Conservation (phyloP, 495 filamentous ascomycete genomes). For the Astrothelium subdiscretum region DNA sequence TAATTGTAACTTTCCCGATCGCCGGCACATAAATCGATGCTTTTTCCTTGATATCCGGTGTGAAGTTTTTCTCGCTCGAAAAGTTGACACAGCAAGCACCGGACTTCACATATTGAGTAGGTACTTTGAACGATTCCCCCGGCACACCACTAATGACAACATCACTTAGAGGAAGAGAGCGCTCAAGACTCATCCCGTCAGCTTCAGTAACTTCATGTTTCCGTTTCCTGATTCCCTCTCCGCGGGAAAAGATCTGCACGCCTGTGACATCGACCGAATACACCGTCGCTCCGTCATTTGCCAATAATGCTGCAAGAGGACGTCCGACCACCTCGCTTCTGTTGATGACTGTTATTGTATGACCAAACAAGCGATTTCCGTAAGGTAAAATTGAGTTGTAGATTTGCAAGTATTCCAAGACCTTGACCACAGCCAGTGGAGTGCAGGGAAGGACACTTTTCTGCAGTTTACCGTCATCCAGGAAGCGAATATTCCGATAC, state of each 20-base stretch:
- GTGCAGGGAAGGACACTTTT: slow-evolving; percentile 95
- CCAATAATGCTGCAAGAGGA: slow-evolving; percentile 85
- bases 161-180: slow-evolving; percentile 76
- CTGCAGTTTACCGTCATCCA: slow-evolving; percentile 66
- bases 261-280: slow-evolving; percentile 89
- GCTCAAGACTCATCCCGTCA: slow-evolving; percentile 59
- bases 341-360: slow-evolving; percentile 90
- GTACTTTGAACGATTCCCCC: slow-evolving; percentile 73
- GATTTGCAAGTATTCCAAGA: slow-evolving; percentile 84
- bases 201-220: slow-evolving; percentile 76
- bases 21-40: slow-evolving; percentile 95
- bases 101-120: slow-evolving; percentile 65
- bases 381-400: slow-evolving; percentile 95
- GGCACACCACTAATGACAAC: slow-evolving; percentile 95
- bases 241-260: slow-evolving; percentile 84
- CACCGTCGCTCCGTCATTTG: slow-evolving; percentile 90
- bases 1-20: slow-evolving; percentile 95
- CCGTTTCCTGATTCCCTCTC: slow-evolving; percentile 65
- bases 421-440: slow-evolving; percentile 88
- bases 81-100: slow-evolving; percentile 97
- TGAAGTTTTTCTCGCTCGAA: slow-evolving; percentile 92
- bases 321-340: slow-evolving; percentile 89
- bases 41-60: slow-evolving; percentile 74
- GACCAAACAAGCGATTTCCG: slow-evolving; percentile 83
- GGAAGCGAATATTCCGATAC: slow-evolving; percentile 94